Evolutionary conservation across 1,284 basidiomycete genomes (phyloP).

Genomic region (Mycena sp.): DNA sequence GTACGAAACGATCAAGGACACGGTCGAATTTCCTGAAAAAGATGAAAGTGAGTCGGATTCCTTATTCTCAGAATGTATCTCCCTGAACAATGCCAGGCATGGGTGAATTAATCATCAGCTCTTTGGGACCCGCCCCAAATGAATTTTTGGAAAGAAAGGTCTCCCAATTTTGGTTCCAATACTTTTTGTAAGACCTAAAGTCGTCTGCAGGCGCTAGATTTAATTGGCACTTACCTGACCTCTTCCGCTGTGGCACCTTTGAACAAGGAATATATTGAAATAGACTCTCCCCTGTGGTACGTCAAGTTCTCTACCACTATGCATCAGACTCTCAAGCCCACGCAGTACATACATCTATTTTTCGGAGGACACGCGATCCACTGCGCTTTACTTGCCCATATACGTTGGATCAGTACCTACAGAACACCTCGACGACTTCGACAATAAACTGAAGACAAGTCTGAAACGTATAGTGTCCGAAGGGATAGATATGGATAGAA

Average conservation of each 20-base stretch:
- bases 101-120: conserved; percentile 87
- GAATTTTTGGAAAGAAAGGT: conserved; percentile 84
- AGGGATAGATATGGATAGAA: conserved; percentile 93
- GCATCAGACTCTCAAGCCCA: conserved; percentile 11
- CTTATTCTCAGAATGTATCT: conserved; percentile 1
- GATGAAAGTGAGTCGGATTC: conserved; percentile 77
- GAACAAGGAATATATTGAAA: conserved; percentile 94
- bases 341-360: conserved; percentile 87
- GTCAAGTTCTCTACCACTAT: conserved; percentile 39
- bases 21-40: conserved; percentile 96
- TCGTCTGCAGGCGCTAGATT: conserved; percentile 75
- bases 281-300: conserved; percentile 88
- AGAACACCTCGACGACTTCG: conserved; percentile 80
- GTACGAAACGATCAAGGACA: conserved; percentile 62
- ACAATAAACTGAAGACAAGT: conserved; percentile 74
- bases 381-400: conserved; percentile 77
- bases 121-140: conserved; percentile 81
- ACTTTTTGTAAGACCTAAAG: neutral
- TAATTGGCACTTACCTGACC: conserved; percentile 90
- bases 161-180: conserved; percentile 12
- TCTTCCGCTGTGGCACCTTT: conserved; percentile 91
- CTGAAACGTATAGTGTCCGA: conserved; percentile 78
- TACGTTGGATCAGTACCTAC: conserved; percentile 89
- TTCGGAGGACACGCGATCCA: conserved; percentile 81
- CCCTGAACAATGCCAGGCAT: conserved; percentile 53